Percentiles rank a stretch among this genome's conserved stretches.
Evolutionary conservation across 176 grass and related monocot genomes (phyloP).

Genomic region (Bolboschoenus planiculmis): DNA sequence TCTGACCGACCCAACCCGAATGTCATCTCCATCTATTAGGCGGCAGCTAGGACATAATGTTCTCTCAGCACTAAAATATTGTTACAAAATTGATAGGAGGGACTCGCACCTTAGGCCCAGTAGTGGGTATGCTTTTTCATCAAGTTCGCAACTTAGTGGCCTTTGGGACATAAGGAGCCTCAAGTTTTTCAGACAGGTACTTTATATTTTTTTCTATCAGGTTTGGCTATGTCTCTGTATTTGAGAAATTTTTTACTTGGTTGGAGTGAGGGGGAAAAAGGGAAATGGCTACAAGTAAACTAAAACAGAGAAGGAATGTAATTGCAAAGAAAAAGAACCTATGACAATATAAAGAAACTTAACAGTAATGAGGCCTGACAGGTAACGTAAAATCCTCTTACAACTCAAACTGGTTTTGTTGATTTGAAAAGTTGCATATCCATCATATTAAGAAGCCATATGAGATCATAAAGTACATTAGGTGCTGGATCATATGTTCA

Average conservation of each 20-base stretch:
- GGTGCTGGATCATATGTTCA: background rate
- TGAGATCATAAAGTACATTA: background rate
- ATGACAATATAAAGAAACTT: background rate
- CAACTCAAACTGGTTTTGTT: background rate
- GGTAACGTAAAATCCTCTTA: background rate
- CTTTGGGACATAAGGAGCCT: conserved; percentile 48
- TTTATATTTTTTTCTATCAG: conserved; percentile 6
- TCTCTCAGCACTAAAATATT: conserved; percentile 77
- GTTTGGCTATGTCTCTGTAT: background rate
- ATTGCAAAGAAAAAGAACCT: background rate
- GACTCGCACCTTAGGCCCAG: conserved; percentile 64
- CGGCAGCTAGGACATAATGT: conserved; percentile 68
- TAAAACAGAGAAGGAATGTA: background rate
- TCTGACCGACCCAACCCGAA: conserved; percentile 44
- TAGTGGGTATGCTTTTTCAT: conserved; percentile 64
- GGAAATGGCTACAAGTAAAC: background rate
- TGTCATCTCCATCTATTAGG: conserved; percentile 45
- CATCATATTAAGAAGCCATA: background rate
- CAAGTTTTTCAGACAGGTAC: conserved; percentile 69
- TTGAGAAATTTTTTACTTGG: background rate
- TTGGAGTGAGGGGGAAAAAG: background rate
- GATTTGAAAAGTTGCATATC: background rate
- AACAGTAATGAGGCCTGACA: background rate
- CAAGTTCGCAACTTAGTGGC: conserved; percentile 66
- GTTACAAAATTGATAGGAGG: conserved; percentile 69